These are phyloP conservation scores for Chiua virens DNA, from an alignment of 768 basidiomycete genomes.

Conservation along the genomic window DNA sequence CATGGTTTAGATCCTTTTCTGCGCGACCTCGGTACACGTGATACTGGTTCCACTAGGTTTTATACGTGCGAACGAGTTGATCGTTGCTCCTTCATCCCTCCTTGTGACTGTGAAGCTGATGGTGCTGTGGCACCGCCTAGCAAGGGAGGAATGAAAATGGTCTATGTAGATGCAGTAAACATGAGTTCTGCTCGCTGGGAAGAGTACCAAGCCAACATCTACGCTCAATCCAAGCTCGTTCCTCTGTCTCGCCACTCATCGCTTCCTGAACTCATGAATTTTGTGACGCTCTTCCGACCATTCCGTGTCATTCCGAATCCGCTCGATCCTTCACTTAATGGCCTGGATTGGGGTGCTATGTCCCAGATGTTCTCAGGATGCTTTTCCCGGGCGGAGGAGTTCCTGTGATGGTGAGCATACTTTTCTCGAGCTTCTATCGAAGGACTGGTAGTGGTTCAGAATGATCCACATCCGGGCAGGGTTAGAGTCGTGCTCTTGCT, in stretches of 20 bases:
- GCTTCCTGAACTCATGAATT: constrained; percentile 77
- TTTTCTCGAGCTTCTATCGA: no score
- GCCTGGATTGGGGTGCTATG: constrained; percentile 74
- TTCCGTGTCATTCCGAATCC: constrained; percentile 79
- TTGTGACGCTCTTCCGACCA: constrained; percentile 84
- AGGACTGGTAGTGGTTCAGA: no score
- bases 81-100: constrained; percentile 59
- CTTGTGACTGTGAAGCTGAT: constrained; percentile 13
- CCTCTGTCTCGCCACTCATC: constrained; percentile 87
- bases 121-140: constrained; percentile 32
- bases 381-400: constrained; percentile 31
- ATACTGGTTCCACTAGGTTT: constrained; percentile 69
- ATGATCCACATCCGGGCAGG: no score
- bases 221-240: constrained; percentile 52
- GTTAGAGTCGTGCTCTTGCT: no score
- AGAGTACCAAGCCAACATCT: constrained; percentile 36
- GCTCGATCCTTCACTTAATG: constrained; percentile 48
- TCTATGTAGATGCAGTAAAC: constrained; percentile 83
- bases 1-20: constrained; percentile 61
- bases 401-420: no score
- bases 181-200: constrained; percentile 63
- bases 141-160: constrained; percentile 54
- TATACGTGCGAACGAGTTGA: constrained; percentile 90
- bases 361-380: constrained; percentile 64
- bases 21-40: constrained; percentile 55